Percentiles rank a stretch among this genome's conserved stretches.
phyloP scores from a whole-genome alignment of 257 asterid species.

The Scutellaria baicalensis region DNA sequence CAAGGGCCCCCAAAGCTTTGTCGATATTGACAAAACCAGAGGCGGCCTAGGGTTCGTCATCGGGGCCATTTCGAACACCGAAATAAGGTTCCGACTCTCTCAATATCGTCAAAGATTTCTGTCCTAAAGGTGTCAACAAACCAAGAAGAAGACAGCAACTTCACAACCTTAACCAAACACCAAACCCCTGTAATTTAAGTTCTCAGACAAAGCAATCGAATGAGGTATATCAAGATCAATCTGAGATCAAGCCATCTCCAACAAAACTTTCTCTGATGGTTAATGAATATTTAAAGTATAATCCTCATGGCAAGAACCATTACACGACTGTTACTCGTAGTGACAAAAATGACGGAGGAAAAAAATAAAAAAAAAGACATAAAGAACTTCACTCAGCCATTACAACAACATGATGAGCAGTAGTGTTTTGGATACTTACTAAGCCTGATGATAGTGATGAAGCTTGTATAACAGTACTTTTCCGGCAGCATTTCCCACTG shows the following conservation, averaged over 20 bases:
- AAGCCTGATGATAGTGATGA: constrained; percentile 81
- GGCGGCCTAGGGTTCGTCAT: no score
- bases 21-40: no score
- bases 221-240: background rate
- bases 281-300: background rate
- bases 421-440: constrained; percentile 4
- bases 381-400: background rate
- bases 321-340: background rate
- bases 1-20: no score
- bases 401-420: background rate
- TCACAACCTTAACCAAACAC: no score
- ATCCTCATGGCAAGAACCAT: background rate
- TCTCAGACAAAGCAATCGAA: no score
- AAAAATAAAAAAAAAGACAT: background rate
- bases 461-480: constrained; percentile 76
- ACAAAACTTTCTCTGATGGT: background rate
- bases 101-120: background rate
- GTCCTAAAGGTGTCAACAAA: background rate
- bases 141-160: background rate
- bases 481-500: constrained; percentile 79
- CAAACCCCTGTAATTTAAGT: no score
- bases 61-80: no score
- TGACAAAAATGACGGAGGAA: background rate
- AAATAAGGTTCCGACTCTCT: background rate
- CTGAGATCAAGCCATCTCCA: background rate